Conservation (phyloP, 1,284 basidiomycete genomes). For the Stereum hirsutum region DNA sequence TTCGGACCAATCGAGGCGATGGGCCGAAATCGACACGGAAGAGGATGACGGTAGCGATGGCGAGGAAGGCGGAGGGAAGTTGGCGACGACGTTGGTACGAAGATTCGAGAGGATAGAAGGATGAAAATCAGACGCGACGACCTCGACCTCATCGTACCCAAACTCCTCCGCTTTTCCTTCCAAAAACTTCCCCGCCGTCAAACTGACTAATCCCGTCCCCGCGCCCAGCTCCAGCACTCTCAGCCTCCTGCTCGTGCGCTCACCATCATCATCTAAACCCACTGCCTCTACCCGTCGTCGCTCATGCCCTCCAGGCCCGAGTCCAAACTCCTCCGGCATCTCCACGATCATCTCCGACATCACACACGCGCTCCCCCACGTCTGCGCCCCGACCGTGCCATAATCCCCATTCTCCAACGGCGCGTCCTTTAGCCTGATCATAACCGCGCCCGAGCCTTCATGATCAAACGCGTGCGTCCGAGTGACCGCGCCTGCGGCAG, state of each 20-base stretch:
- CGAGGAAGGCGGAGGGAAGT: conserved; percentile 30
- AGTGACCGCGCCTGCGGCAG: conserved; percentile 29
- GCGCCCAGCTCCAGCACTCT: conserved; percentile 80
- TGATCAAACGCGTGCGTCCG: too few relatives aligned
- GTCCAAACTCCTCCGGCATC: conserved; percentile 44
- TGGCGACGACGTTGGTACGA: conserved; percentile 51
- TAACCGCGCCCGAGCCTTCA: conserved; percentile 9
- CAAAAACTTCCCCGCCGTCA: conserved; percentile 51
- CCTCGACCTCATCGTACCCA: conserved; percentile 5
- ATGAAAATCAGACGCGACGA: conserved; percentile 78
- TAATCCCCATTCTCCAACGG: conserved; percentile 71
- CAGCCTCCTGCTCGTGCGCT: conserved; percentile 22
- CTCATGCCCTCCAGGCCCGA: conserved; percentile 16
- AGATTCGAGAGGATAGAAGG: conserved; percentile 71
- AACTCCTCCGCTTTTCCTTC: conserved; percentile 12
- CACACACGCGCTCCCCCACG: conserved; percentile 84
- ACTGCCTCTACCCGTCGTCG: too few relatives aligned
- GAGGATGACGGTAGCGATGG: too few relatives aligned
- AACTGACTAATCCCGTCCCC: conserved; percentile 79
- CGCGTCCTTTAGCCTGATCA: conserved; percentile 60
- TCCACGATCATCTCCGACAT: conserved; percentile 71
- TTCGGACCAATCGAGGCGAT: conserved; percentile 59
- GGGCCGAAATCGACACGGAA: conserved; percentile 22
- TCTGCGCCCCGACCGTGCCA: conserved; percentile 78
- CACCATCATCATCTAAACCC: neutral